Conservation (phyloP, 129 eudicot genomes). For the Centella asiatica region DNA sequence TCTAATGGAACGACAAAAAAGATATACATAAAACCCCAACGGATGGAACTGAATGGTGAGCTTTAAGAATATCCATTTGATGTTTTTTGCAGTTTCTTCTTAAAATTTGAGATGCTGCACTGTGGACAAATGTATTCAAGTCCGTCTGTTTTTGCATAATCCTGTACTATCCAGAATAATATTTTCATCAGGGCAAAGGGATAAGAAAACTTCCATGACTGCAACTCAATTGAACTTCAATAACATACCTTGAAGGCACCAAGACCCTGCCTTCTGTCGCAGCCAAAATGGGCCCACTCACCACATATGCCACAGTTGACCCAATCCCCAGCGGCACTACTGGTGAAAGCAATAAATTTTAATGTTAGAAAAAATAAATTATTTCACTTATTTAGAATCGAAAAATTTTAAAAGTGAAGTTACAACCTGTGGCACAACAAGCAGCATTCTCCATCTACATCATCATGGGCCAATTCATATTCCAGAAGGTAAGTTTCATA, state of each 20-base stretch:
- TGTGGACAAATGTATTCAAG: slow-evolving; percentile 97
- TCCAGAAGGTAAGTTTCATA: slow-evolving; percentile 95
- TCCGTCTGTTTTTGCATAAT: slow-evolving; percentile 98
- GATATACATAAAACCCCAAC: too few relatives aligned
- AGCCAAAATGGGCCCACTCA: slow-evolving; percentile 98
- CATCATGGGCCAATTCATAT: slow-evolving; percentile 96
- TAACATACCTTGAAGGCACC: slow-evolving; percentile 85
- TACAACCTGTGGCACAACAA: slow-evolving; percentile 84
- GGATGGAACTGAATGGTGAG: not conserved
- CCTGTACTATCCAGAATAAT: slow-evolving; percentile 39
- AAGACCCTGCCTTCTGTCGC: slow-evolving; percentile 91
- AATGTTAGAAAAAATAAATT: slow-evolving; percentile 11
- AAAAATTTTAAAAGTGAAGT: not conserved
- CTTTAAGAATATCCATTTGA: slow-evolving; percentile 58
- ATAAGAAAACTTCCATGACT: not conserved
- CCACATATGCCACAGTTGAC: slow-evolving; percentile 98
- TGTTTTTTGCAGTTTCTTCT: slow-evolving; percentile 67
- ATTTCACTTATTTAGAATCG: not conserved
- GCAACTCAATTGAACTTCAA: not conserved
- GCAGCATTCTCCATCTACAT: slow-evolving; percentile 98
- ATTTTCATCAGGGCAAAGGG: not conserved
- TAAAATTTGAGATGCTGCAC: slow-evolving; percentile 84
- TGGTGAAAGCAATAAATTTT: slow-evolving; percentile 22
- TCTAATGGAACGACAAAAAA: too few relatives aligned
- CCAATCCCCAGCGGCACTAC: slow-evolving; percentile 99